These are phyloP conservation scores for Aspergillus carlsbadensis DNA, from an alignment of 495 filamentous ascomycete genomes.

Conservation along the genomic window DNA sequence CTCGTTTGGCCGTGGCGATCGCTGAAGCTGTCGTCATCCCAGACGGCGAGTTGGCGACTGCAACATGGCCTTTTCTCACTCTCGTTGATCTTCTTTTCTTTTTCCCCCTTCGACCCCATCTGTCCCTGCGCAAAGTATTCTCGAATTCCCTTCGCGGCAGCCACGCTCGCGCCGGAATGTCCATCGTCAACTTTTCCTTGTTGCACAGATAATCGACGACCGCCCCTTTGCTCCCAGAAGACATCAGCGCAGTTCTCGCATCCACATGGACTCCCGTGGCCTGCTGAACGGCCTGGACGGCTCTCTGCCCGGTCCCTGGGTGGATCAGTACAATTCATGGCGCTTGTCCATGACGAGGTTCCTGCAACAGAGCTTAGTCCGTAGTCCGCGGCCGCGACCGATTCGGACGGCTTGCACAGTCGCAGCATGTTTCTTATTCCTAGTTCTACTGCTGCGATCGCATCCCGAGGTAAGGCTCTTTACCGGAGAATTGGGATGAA, in stretches of 20 bases:
- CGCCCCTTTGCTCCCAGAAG: slow-evolving; percentile 8
- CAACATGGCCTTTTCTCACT: slow-evolving; percentile 16
- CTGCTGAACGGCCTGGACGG: slow-evolving; percentile 22
- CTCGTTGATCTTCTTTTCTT: slow-evolving; percentile 9
- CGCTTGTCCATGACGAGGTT: slow-evolving; percentile 26
- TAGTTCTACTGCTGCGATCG: slow-evolving; percentile 23
- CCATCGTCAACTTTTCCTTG: slow-evolving; percentile 4
- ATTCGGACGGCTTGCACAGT: slow-evolving; percentile 25
- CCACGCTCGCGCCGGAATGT: slow-evolving; percentile 14
- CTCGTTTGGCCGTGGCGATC: background rate
- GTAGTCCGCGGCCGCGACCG: slow-evolving; percentile 33
- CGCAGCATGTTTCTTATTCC: slow-evolving; percentile 26
- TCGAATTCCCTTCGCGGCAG: background rate
- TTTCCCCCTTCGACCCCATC: background rate
- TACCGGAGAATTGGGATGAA: background rate
- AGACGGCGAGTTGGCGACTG: background rate
- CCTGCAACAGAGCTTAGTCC: slow-evolving; percentile 28
- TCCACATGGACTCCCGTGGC: slow-evolving; percentile 33
- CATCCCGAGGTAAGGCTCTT: slow-evolving; percentile 17
- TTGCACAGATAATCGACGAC: slow-evolving; percentile 7
- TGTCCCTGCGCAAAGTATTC: background rate
- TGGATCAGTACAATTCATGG: slow-evolving; percentile 27
- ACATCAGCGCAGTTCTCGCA: background rate
- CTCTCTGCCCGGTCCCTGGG: slow-evolving; percentile 24
- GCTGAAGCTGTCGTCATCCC: slow-evolving; percentile 12